Percentiles rank a stretch among this genome's conserved stretches.
These are phyloP conservation scores for Trichosanthes truncata DNA, from an alignment of 306 rosid genomes.

Conservation along the genomic window DNA sequence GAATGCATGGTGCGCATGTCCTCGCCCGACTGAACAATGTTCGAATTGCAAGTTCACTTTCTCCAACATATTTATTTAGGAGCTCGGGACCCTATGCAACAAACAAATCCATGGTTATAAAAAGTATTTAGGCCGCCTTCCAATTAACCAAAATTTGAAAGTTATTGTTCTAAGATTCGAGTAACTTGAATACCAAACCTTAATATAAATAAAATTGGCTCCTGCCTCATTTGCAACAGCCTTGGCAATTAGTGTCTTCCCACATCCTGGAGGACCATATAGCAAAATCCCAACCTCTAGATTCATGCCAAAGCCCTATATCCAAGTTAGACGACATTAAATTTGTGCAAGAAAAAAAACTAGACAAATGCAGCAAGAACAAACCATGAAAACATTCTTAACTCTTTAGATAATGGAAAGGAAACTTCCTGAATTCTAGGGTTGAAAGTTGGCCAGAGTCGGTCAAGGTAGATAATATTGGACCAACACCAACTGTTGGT, in stretches of 20 bases:
- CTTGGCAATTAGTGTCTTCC: slow-evolving; percentile 81
- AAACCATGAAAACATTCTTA: not conserved
- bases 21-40: slow-evolving; percentile 64
- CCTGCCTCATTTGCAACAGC: slow-evolving; percentile 92
- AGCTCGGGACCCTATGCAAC: slow-evolving; percentile 67
- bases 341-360: not conserved
- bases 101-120: not conserved
- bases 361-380: not conserved
- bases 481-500: too few species aligned
- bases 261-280: slow-evolving; percentile 94
- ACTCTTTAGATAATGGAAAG: not conserved
- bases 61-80: slow-evolving; percentile 81
- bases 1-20: slow-evolving; percentile 69
- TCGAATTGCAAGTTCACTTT: slow-evolving; percentile 59
- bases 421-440: not conserved
- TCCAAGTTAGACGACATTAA: slow-evolving; percentile 8
- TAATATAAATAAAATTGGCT: slow-evolving; percentile 68
- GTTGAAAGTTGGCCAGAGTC: too few species aligned
- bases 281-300: slow-evolving; percentile 49
- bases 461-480: too few species aligned
- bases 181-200: slow-evolving; percentile 26
- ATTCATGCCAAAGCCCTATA: slow-evolving; percentile 50
- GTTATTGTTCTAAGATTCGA: not conserved
- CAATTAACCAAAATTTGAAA: not conserved
- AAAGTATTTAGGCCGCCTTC: not conserved